A percentile compares a stretch with the other conserved stretches of the same genome.
These are phyloP conservation scores for Russula griseocarnosa DNA, from an alignment of 768 basidiomycete species.

Conservation along the genomic window DNA sequence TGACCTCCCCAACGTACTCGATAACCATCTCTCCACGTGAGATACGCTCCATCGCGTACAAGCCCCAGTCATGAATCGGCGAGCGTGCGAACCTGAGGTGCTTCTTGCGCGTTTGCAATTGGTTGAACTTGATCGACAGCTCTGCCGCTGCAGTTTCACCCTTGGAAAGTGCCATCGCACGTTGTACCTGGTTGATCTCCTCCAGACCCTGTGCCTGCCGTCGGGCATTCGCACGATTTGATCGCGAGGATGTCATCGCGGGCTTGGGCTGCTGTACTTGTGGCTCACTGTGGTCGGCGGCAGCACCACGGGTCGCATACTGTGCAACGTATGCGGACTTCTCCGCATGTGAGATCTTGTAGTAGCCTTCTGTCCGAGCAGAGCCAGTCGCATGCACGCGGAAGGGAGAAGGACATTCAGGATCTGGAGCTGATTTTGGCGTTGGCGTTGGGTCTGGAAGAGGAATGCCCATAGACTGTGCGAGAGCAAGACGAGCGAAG, in stretches of 20 bases:
- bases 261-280: slow-evolving; percentile 47
- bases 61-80: slow-evolving; percentile 96
- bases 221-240: slow-evolving; percentile 89
- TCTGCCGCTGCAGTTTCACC: slow-evolving; percentile 67
- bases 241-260: slow-evolving; percentile 70
- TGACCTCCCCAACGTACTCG: slow-evolving; percentile 98
- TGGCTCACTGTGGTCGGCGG: slow-evolving; percentile 42
- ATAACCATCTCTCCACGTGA: slow-evolving; percentile 96
- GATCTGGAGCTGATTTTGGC: slow-evolving; percentile 33
- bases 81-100: slow-evolving; percentile 91
- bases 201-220: slow-evolving; percentile 90
- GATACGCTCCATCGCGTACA: slow-evolving; percentile 97
- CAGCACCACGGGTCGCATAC: slow-evolving; percentile 61
- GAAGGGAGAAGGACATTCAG: slow-evolving; percentile 49
- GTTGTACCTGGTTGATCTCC: slow-evolving; percentile 89
- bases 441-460: slow-evolving; percentile 32
- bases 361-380: slow-evolving; percentile 91
- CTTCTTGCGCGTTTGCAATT: slow-evolving; percentile 96
- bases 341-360: slow-evolving; percentile 88
- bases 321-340: slow-evolving; percentile 92
- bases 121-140: slow-evolving; percentile 93
- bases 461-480: slow-evolving; percentile 35
- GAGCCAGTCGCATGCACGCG: slow-evolving; percentile 80
- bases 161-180: slow-evolving; percentile 70
- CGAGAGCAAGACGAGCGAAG: slow-evolving; percentile 61